Conservation (phyloP, 768 basidiomycete species). For the Lentinula aciculospora region DNA sequence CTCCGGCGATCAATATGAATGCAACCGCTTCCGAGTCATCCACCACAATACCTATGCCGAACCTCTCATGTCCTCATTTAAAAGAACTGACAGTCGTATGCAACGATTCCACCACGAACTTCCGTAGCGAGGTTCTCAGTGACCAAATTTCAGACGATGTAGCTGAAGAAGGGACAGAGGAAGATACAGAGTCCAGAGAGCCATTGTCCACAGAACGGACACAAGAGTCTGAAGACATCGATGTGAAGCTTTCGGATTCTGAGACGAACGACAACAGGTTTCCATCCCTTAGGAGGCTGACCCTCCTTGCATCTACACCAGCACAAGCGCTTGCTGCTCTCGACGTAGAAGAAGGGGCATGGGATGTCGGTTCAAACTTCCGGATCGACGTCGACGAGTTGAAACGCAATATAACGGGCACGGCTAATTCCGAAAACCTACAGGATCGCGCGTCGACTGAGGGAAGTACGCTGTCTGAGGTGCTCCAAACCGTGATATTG, state of each 20-base stretch:
- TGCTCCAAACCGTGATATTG: neutral
- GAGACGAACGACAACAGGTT: neutral
- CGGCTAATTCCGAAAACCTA: neutral
- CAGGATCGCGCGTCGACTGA: neutral
- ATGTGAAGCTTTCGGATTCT: neutral
- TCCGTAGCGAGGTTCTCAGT: neutral
- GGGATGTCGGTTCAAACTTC: neutral
- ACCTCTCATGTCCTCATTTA: neutral
- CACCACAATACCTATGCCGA: neutral
- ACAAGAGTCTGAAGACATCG: neutral
- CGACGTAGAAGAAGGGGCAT: neutral
- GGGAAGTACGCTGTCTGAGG: neutral
- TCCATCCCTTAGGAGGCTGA: neutral
- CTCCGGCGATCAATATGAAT: neutral
- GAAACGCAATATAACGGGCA: neutral
- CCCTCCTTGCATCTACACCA: neutral
- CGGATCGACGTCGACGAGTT: neutral
- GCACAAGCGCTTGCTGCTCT: neutral
- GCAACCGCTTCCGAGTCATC: neutral
- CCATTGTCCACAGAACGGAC: neutral
- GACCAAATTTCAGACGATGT: neutral
- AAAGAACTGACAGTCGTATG: conserved; percentile 2
- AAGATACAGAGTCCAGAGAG: neutral
- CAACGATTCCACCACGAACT: neutral
- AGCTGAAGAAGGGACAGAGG: neutral